Percentiles rank a stretch among this genome's conserved stretches.
phyloP scores from a whole-genome alignment of 805 yeast genomes.

The Clavispora asparagi region DNA sequence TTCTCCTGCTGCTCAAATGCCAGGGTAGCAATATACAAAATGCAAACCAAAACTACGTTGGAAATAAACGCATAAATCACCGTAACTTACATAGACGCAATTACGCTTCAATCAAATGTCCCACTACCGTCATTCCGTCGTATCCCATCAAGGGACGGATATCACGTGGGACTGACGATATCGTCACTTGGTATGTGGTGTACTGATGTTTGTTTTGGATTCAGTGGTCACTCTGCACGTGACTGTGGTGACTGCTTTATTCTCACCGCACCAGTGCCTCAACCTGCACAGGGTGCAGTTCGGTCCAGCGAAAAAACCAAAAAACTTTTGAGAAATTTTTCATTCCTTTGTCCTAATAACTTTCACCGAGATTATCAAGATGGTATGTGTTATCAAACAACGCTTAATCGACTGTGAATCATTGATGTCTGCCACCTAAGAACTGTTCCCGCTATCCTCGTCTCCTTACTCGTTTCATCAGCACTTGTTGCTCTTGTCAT shows the following conservation, averaged over 20 bases:
- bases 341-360: conserved; percentile 14
- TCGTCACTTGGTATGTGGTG: not conserved
- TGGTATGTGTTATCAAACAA: conserved; percentile 14
- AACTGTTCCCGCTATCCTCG: not conserved
- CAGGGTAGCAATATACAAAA: too few relatives aligned
- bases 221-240: conserved; percentile 7
- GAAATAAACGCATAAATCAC: too few relatives aligned
- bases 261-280: conserved; percentile 2
- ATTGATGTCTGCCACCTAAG: not conserved
- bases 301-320: conserved; percentile 9
- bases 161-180: not conserved
- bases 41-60: too few relatives aligned
- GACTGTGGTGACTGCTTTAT: conserved; percentile 14
- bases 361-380: conserved; percentile 17
- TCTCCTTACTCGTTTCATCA: too few relatives aligned
- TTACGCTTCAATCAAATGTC: too few relatives aligned
- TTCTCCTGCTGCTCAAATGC: too few relatives aligned
- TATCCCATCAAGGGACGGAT: not conserved
- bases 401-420: not conserved
- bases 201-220: not conserved
- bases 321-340: conserved; percentile 16
- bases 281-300: conserved; percentile 14
- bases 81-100: too few relatives aligned
- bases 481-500: not conserved
- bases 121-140: too few relatives aligned